Evolutionary conservation across 73 alveolate genomes (phyloP), one percentile per base, ranked within the genome.

Genomic region (Symbiodinium pilosum): DNA sequence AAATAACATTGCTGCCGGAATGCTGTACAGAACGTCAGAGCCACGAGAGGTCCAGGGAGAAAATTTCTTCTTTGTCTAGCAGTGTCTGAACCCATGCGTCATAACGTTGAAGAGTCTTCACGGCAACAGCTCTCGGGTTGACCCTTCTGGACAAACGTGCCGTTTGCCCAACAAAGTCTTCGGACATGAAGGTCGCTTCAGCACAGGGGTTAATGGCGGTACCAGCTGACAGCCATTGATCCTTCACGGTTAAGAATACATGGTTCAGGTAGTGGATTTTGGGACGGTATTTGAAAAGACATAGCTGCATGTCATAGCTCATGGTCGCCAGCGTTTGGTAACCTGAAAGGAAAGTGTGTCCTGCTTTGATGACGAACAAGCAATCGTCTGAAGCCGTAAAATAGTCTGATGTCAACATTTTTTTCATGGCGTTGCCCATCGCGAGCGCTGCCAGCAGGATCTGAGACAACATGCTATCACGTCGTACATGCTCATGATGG

Each of bases 121-220:
- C 11, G 18, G 85, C 94, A 28, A 52, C 85, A 41, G 30, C 86
- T 24, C 44, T 56, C 14, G 94, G 68, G 5, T 69, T 52, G 6
- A 87, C 94, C 12, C 94, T 42, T 18, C 94, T 34, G 7, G 86
- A 56, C 14, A 87, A 24, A 2, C 94, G 64, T 18, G 94, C 94
- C 18, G 59, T 43, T 7, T 40, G 86, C 0, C 94, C 94, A 2
- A 87, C 30, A 39, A 87, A 87, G 39, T 87, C 94, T 36, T 87
- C 94, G 43, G 85, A 56, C 86, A 87, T 56, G 36, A 56, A 87
- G 0, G 93, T 84, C 12, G 77, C 24, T 6, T 0, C 9, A 0
- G 93, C 47, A 40, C 41, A 30, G 11, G 75, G 42, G 77, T 84
- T 84, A 3, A 84, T 30, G 11, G 30, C 73, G 43, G 93, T 11